Evolutionary conservation across 257 asterid genomes (phyloP).

Genomic region (Jasminum sambac): DNA sequence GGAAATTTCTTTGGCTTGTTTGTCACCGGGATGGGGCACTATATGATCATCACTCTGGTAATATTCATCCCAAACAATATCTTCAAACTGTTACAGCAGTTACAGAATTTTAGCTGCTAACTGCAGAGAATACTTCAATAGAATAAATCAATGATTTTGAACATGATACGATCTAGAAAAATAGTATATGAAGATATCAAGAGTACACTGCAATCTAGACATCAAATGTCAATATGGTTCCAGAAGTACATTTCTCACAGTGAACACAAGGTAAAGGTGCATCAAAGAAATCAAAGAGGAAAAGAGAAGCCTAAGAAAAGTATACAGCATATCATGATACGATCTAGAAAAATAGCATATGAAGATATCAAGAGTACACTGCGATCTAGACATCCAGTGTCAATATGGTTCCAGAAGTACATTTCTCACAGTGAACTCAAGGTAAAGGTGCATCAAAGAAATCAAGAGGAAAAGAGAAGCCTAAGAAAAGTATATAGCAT

Average conservation of each 20-base stretch:
- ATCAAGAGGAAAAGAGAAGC: not conserved
- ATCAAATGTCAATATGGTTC: not conserved
- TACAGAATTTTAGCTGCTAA: constrained; percentile 55
- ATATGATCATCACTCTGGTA: constrained; percentile 68
- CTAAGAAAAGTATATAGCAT: not conserved
- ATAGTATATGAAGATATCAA: not conserved
- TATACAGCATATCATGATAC: too few relatives aligned
- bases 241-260: not conserved
- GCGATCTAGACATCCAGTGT: not conserved
- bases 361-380: not conserved
- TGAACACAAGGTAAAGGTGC: not conserved
- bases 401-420: not conserved
- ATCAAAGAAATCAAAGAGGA: not conserved
- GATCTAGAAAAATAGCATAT: not conserved
- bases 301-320: not conserved
- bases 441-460: not conserved
- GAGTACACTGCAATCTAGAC: not conserved
- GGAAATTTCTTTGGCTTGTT: constrained; percentile 31
- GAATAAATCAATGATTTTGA: constrained; percentile 26
- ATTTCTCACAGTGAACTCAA: not conserved
- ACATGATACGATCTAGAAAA: not conserved
- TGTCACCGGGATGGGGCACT: constrained; percentile 58
- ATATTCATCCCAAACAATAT: constrained; percentile 69
- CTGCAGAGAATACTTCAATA: constrained; percentile 45
- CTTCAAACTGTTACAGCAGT: constrained; percentile 76